Base-by-base conservation (phyloP, 371 early-diverging fungal species). In the Mortierella sp. region DNA sequence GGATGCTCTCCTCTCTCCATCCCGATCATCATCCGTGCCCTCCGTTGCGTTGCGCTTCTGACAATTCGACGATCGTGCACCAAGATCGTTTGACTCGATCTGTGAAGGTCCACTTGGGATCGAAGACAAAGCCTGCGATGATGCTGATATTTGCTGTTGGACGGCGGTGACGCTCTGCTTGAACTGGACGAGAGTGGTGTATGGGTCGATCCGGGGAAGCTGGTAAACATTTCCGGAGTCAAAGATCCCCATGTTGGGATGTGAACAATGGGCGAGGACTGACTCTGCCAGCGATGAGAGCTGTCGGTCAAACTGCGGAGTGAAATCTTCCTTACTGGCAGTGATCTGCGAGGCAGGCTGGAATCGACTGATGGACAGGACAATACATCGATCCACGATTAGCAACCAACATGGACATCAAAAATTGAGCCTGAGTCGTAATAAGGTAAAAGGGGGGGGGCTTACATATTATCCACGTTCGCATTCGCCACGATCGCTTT, bases 401-500 rank as follows among this genome's bases (percentile, higher is more conserved):
- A n/a, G 37, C 37, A 34, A 14, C 14, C 14, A 14, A 14, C 37
- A 34, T 34, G 37, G 14, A 11, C 7, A 11, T 34, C 37, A 14
- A 7, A 14, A 34, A 34, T 14, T 11, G 4, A 14, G 37, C 37
- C 14, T 34, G 7, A 6, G 12, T 15, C 4, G 24, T 2, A 0
- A n/a, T 14, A 9, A 4, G 15, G 5, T 7, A 27, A 17, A 11
- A 30, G n/a, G 6, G 6, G n/a, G 39, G 14, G 2, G 24, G 47
- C 69, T 48, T 70, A 76, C 78, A 70, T 60, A 43, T 53, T 54
- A 21, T 58, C 50, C 17, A 61, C 57, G 14, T 64, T 56, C 30
- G 69, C 61, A 9, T 46, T 64, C 0, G 58, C 27, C n/a, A 70
- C 54, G 11, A 70, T 50, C 2, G 60, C 28, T 7, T 53, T 64